Percentiles rank a stretch among this genome's conserved stretches.
Evolutionary conservation across 345 rosid species (phyloP).

Genomic region (Citropsis articulata): DNA sequence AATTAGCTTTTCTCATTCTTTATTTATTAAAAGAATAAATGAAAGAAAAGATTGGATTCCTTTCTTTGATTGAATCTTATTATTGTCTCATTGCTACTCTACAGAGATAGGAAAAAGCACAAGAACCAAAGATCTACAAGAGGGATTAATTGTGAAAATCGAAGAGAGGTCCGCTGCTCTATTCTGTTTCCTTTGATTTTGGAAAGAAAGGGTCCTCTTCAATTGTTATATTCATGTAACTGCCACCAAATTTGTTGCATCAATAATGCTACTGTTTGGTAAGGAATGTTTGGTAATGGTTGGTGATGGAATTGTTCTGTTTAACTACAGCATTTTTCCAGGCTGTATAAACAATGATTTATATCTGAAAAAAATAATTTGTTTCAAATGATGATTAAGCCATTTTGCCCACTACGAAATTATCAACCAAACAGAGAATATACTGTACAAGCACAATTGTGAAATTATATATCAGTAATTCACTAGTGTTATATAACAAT

Average conservation of each 20-base stretch:
- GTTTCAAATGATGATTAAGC: neutral
- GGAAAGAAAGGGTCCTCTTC: constrained; percentile 13
- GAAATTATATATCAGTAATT: neutral
- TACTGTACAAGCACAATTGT: neutral
- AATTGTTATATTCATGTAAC: constrained; percentile 15
- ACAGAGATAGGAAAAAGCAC: neutral
- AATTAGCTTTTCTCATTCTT: neutral
- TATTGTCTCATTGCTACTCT: constrained; percentile 15
- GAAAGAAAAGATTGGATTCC: neutral
- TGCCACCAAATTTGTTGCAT: constrained; percentile 22
- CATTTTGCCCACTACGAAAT: neutral
- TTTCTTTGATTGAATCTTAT: constrained; percentile 12
- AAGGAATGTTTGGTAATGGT: constrained; percentile 23
- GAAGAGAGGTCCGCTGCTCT: neutral
- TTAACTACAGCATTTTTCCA: constrained; percentile 12
- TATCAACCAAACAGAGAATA: neutral
- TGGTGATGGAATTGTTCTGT: constrained; percentile 13
- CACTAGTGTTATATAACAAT: neutral
- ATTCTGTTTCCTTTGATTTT: constrained; percentile 14
- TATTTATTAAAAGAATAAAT: too few species aligned
- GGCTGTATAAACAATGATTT: constrained; percentile 19
- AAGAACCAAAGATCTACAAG: neutral
- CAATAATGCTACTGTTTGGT: constrained; percentile 6
- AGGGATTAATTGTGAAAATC: neutral
- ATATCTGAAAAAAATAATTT: neutral